These are phyloP conservation scores for Penicillium robsamsonii DNA, from an alignment of 495 filamentous ascomycete species.

Conservation along the genomic window DNA sequence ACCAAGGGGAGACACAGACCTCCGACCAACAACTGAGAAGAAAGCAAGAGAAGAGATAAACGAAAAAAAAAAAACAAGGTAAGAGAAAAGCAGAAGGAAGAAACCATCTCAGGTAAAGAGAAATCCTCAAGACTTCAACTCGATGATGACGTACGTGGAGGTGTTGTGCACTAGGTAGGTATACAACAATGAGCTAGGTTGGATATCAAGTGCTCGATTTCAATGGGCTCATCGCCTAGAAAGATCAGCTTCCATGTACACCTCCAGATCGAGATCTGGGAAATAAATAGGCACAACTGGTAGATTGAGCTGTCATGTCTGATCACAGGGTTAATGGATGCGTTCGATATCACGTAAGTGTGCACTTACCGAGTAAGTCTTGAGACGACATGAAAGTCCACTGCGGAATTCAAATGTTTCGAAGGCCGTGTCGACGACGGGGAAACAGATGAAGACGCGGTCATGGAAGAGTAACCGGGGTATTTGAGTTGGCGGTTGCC, in stretches of 20 bases:
- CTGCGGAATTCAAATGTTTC: conserved; percentile 2
- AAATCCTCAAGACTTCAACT: conserved; percentile 2
- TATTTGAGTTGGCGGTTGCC: conserved; percentile 1
- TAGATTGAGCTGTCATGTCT: conserved; percentile 8
- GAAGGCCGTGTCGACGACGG: background rate
- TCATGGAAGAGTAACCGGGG: background rate
- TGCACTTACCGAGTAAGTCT: conserved; percentile 10
- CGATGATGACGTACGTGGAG: background rate
- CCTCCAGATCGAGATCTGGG: conserved; percentile 1
- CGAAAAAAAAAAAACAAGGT: conserved; percentile 2
- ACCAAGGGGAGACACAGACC: background rate
- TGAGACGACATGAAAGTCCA: conserved; percentile 8
- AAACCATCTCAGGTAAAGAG: conserved; percentile 4
- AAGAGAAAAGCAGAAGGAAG: conserved; percentile 12
- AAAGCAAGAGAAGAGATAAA: conserved; percentile 9
- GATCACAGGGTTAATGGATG: background rate
- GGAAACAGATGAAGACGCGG: conserved; percentile 4
- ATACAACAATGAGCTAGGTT: background rate
- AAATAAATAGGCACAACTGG: conserved; percentile 10
- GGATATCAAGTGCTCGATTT: conserved; percentile 1
- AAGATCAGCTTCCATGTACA: conserved; percentile 1
- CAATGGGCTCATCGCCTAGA: background rate
- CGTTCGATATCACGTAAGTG: too few species aligned
- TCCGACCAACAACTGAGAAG: conserved; percentile 15
- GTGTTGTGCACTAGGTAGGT: background rate